Base-by-base conservation (phyloP, 1,139 yeast species). In the Saccharomyces pastorianus region DNA sequence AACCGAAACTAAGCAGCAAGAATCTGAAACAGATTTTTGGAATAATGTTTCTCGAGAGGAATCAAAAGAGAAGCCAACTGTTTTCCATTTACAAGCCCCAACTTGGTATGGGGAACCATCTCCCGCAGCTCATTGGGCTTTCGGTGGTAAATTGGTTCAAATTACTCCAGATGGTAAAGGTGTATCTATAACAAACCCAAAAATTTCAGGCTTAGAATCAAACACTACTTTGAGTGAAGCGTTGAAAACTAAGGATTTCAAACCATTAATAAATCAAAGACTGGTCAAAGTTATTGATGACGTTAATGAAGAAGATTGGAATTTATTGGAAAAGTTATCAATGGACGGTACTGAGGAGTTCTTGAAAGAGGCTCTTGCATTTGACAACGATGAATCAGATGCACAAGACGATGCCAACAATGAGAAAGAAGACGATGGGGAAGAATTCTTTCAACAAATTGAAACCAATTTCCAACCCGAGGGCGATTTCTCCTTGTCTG, bases 101-200 rank as follows among this genome's bases (percentile, higher is more conserved):
- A 70, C 74, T 55, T 95, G 99, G 99, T 80, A 89, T 59, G 80
- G 81, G 59, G 78, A 85, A 59, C 90, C 90, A n/a, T 76, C 80
- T 3, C 77, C 85, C 50, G 96, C 85, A 8, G 76, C 83, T 4
- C 65, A 65, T 20, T 95, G 95, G 75, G 99, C 96, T 0, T 93
- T 90, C 73, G 99, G 99, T 54, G 96, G 96, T 47, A 89, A 88
- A 71, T 71, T 93, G 50, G 95, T 87, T 6, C 70, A 77, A 8
- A 82, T 88, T 31, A 69, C 71, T 47, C 74, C 76, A 38, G 72
- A 73, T 53, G 70, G 73, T 7, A 72, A 72, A 11, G 66, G 74
- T 13, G 76, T 89, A 17, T 68, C 71, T 14, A 76, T 89, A 54
- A 69, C 76, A 38, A 82, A 80, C 60, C 77, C 82, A 55, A 71